Percentiles rank a stretch among this genome's conserved stretches.
These are phyloP conservation scores for Spathaspora girioi DNA, from an alignment of 805 yeast species.

Conservation along the genomic window DNA sequence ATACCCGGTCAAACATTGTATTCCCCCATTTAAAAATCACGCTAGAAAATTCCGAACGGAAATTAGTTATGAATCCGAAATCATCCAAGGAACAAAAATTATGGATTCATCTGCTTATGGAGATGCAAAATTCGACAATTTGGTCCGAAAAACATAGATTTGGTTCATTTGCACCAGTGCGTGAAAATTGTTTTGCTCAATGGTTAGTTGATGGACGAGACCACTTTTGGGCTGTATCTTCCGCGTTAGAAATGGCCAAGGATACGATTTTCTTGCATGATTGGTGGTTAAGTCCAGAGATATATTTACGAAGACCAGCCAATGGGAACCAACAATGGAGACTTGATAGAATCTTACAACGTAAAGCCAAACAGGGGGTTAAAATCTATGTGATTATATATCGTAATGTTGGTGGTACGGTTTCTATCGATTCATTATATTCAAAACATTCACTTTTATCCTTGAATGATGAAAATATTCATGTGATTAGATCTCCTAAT, in stretches of 20 bases:
- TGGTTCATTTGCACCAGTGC: constrained; percentile 87
- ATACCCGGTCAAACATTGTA: constrained; percentile 39
- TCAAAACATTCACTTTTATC: constrained; percentile 90
- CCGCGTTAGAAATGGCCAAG: constrained; percentile 88
- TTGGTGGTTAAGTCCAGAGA: constrained; percentile 98
- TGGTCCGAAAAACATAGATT: constrained; percentile 74
- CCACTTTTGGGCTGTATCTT: constrained; percentile 92
- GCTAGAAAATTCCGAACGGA: constrained; percentile 74
- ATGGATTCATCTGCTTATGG: constrained; percentile 73
- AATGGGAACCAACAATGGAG: constrained; percentile 94
- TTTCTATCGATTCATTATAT: constrained; percentile 90
- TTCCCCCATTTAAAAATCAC: constrained; percentile 51
- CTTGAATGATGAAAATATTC: constrained; percentile 75
- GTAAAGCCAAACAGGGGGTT: constrained; percentile 93
- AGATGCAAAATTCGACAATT: constrained; percentile 61
- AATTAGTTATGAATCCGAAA: constrained; percentile 65
- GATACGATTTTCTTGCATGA: constrained; percentile 94
- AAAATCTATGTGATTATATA: constrained; percentile 89
- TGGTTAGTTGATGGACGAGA: constrained; percentile 98
- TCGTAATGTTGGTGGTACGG: constrained; percentile 90
- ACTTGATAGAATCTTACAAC: constrained; percentile 78
- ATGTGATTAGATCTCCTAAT: constrained; percentile 91
- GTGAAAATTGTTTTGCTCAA: constrained; percentile 83
- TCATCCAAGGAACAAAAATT: constrained; percentile 60
- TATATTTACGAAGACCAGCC: constrained; percentile 90